phyloP scores from a whole-genome alignment of 768 basidiomycete genomes.

The Russula ochroleuca region DNA sequence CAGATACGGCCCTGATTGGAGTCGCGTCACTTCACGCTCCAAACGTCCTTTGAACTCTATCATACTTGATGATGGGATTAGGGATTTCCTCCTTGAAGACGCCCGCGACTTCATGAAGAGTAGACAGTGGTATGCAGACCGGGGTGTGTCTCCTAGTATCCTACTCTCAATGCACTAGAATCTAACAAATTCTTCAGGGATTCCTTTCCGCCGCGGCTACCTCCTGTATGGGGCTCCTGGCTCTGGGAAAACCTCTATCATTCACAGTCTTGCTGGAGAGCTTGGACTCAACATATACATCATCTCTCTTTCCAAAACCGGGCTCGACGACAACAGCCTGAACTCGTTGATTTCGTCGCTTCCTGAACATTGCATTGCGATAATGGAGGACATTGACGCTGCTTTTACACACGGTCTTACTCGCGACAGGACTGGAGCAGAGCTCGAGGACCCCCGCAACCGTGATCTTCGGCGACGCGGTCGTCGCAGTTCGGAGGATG shows the following conservation, averaged over 20 bases:
- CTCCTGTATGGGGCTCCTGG: slow-evolving; percentile 72
- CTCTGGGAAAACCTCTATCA: slow-evolving; percentile 74
- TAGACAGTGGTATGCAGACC: slow-evolving; percentile 66
- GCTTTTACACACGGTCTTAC: slow-evolving; percentile 52
- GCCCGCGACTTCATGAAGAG: slow-evolving; percentile 65
- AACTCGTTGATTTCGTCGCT: slow-evolving; percentile 55
- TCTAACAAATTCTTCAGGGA: slow-evolving; percentile 32
- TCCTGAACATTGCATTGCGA: slow-evolving; percentile 64
- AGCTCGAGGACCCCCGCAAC: slow-evolving; percentile 32
- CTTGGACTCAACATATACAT: slow-evolving; percentile 70
- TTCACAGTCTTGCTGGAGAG: slow-evolving; percentile 72
- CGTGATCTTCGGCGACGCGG: slow-evolving; percentile 31
- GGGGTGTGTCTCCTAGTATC: slow-evolving; percentile 43
- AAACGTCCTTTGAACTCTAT: slow-evolving; percentile 67
- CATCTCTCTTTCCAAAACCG: slow-evolving; percentile 57
- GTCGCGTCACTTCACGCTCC: slow-evolving; percentile 49
- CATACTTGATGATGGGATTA: slow-evolving; percentile 64
- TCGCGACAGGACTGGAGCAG: slow-evolving; percentile 32
- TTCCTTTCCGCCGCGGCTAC: slow-evolving; percentile 78
- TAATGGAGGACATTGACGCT: slow-evolving; percentile 85
- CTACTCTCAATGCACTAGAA: not conserved
- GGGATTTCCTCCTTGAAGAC: slow-evolving; percentile 61
- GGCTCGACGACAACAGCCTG: slow-evolving; percentile 59
- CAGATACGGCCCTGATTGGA: slow-evolving; percentile 44
- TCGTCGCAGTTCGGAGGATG: slow-evolving; percentile 9